Conservation (phyloP, 176 grass and related monocot species). For the Panicum miliaceum region DNA sequence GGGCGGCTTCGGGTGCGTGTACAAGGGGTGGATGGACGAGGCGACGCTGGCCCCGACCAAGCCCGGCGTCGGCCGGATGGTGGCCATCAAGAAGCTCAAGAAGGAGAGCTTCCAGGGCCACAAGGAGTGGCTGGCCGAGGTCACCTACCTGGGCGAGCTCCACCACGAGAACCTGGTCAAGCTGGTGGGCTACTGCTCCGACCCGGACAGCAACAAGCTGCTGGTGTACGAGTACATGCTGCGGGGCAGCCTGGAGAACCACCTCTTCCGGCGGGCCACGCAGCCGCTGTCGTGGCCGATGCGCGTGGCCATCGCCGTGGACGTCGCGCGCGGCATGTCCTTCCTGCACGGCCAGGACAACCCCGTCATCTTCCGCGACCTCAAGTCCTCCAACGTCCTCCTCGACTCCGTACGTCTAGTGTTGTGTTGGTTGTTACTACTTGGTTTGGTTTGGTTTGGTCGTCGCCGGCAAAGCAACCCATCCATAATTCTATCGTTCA, state of each 20-base stretch:
- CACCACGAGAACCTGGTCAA: slow-evolving; percentile 81
- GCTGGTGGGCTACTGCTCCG: slow-evolving; percentile 86
- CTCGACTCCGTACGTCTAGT: slow-evolving; percentile 44
- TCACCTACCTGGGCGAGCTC: slow-evolving; percentile 81
- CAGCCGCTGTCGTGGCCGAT: slow-evolving; percentile 69
- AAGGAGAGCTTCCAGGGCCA: slow-evolving; percentile 90
- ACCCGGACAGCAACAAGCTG: slow-evolving; percentile 69
- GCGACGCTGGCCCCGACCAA: slow-evolving; percentile 59
- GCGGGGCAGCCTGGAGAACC: slow-evolving; percentile 90
- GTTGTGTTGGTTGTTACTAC: too few relatives aligned
- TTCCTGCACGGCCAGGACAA: slow-evolving; percentile 65
- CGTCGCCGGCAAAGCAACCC: too few relatives aligned
- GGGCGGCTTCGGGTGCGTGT: slow-evolving; percentile 92
- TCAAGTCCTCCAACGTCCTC: slow-evolving; percentile 91
- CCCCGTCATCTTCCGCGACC: slow-evolving; percentile 83
- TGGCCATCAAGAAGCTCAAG: slow-evolving; percentile 93
- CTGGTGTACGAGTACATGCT: slow-evolving; percentile 93
- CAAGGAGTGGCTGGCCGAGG: slow-evolving; percentile 87
- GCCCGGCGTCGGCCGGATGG: slow-evolving; percentile 63
- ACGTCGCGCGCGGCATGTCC: slow-evolving; percentile 67
- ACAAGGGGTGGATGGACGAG: slow-evolving; percentile 94
- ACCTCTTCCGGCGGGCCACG: slow-evolving; percentile 75
- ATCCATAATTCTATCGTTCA: too few relatives aligned
- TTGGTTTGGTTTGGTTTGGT: too few relatives aligned
- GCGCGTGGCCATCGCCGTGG: slow-evolving; percentile 66